Conservation (phyloP, 179 eudicot species). For the Silene noctiflora region DNA sequence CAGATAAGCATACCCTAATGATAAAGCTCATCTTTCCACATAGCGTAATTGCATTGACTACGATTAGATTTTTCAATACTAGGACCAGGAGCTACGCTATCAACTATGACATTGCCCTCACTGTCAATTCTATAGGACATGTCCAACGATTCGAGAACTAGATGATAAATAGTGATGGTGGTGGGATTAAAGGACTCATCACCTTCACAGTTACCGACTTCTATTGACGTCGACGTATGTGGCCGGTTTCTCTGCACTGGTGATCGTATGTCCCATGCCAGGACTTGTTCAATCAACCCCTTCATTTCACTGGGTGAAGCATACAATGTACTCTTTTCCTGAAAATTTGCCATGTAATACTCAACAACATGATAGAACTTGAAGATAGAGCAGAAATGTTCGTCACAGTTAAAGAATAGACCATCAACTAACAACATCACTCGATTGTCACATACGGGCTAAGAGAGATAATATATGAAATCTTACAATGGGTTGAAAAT, state of each 20-base stretch:
- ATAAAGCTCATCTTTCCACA: constrained; percentile 31
- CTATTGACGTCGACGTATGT: constrained; percentile 28
- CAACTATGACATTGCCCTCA: constrained; percentile 53
- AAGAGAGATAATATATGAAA: no score
- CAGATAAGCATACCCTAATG: background rate
- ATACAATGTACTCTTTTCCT: constrained; percentile 66
- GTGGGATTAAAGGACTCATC: constrained; percentile 29
- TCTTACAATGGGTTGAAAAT: no score
- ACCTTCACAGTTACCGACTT: constrained; percentile 23
- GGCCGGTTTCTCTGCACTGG: constrained; percentile 65
- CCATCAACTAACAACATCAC: no score
- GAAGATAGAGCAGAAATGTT: background rate
- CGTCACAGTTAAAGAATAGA: background rate
- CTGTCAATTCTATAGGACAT: constrained; percentile 60
- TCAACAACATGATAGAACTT: constrained; percentile 3
- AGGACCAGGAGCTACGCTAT: constrained; percentile 31
- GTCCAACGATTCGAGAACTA: constrained; percentile 63
- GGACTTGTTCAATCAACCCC: constrained; percentile 71
- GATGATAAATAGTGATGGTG: constrained; percentile 50
- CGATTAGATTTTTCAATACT: constrained; percentile 9
- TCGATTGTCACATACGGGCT: no score
- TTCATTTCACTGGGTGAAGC: constrained; percentile 68
- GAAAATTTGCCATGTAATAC: constrained; percentile 20
- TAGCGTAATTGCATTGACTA: constrained; percentile 28
- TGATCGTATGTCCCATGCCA: constrained; percentile 94